Evolutionary conservation across 768 basidiomycete species (phyloP).

Genomic region (Dioszegia hungarica): DNA sequence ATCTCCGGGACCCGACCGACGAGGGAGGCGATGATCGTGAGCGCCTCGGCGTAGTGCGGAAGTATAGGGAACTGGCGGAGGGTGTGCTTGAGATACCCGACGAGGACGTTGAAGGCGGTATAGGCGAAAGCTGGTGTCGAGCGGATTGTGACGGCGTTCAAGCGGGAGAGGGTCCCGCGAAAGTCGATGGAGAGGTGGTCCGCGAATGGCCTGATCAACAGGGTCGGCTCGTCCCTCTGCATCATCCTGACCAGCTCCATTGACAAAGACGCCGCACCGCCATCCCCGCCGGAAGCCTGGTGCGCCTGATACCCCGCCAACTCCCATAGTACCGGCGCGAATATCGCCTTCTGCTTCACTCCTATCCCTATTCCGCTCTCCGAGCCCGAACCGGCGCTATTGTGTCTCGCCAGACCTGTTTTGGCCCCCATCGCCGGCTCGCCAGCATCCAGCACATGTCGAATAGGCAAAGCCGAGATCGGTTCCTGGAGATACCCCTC

Average conservation of each 20-base stretch:
- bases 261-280: constrained; percentile 10
- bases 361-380: neutral
- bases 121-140: constrained; percentile 33
- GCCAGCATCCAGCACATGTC: constrained; percentile 15
- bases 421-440: neutral
- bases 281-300: constrained; percentile 8
- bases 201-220: constrained; percentile 22
- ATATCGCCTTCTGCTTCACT: constrained; percentile 13
- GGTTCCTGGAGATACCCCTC: constrained; percentile 22
- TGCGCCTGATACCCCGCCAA: constrained; percentile 21
- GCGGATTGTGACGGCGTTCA: constrained; percentile 13
- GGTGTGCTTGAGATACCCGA: constrained; percentile 26
- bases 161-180: constrained; percentile 8
- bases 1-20: constrained; percentile 20
- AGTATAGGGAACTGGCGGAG: constrained; percentile 13
- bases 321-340: constrained; percentile 24
- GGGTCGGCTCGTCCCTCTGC: constrained; percentile 29
- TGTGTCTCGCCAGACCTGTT: constrained; percentile 14
- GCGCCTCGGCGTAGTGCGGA: constrained; percentile 11
- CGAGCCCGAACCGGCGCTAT: constrained; percentile 1
- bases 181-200: constrained; percentile 18
- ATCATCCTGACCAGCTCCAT: constrained; percentile 19
- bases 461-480: constrained; percentile 20
- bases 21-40: constrained; percentile 22
- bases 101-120: constrained; percentile 24